A percentile compares a stretch with the other conserved stretches of the same genome.
Conservation (phyloP, 73 alveolate genomes). For the Paramecium pentaurelia region DNA sequence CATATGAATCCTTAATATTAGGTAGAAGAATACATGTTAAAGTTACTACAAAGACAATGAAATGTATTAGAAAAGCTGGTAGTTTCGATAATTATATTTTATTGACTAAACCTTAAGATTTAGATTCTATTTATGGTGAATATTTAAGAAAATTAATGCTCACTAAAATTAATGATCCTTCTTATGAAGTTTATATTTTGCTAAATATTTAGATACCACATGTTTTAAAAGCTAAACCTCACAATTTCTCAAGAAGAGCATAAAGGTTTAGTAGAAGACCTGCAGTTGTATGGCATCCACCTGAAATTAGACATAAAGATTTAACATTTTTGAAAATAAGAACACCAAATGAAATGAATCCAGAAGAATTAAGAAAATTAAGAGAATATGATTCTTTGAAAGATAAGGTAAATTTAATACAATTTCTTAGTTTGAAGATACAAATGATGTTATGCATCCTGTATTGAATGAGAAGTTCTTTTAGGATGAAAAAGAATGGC, state of each 20-base stretch:
- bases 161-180: constrained; percentile 31
- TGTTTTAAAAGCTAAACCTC: neutral
- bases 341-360: constrained; percentile 45
- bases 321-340: constrained; percentile 37
- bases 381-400: neutral
- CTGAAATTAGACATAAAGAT: constrained; percentile 59
- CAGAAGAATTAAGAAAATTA: constrained; percentile 33
- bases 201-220: neutral
- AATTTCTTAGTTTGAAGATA: constrained; percentile 13
- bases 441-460: constrained; percentile 6
- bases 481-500: neutral
- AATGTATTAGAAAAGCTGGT: constrained; percentile 47
- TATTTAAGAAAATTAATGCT: constrained; percentile 60
- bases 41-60: constrained; percentile 51
- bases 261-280: constrained; percentile 17
- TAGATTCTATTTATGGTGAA: constrained; percentile 62
- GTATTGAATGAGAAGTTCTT: neutral
- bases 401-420: neutral
- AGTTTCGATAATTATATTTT: constrained; percentile 59
- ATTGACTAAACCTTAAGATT: constrained; percentile 51
- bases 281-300: constrained; percentile 55
- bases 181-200: neutral
- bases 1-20: constrained; percentile 27
- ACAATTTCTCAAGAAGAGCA: neutral
- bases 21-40: constrained; percentile 19